Conservation (phyloP, 1,284 basidiomycete species). For the Ganoderma boninense region DNA sequence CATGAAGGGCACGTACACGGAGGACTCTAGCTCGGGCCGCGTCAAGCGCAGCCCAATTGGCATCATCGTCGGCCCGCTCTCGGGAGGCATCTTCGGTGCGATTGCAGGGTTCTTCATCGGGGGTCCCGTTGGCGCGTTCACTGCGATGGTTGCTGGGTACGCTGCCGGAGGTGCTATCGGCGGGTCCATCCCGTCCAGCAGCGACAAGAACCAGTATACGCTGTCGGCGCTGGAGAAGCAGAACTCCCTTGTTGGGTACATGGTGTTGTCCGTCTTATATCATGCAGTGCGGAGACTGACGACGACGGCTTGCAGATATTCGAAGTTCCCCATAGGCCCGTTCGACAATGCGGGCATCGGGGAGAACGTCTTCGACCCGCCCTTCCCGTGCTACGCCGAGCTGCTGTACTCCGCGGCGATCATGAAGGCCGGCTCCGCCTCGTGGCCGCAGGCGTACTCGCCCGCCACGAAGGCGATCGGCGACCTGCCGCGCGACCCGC, state of each 20-base stretch:
- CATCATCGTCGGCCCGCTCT: neutral
- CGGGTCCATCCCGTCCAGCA: neutral
- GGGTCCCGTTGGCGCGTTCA: neutral
- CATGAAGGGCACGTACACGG: conserved; percentile 1
- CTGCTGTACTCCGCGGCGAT: neutral
- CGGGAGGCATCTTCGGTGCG: neutral
- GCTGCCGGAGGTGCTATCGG: neutral
- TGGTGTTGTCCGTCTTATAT: neutral
- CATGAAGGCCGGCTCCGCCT: neutral
- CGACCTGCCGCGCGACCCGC: conserved; percentile 1
- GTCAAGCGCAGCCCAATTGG: neutral
- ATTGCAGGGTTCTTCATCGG: neutral
- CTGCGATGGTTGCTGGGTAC: neutral
- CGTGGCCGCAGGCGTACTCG: neutral
- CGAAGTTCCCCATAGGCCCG: neutral
- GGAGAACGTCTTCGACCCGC: neutral
- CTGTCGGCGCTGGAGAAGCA: neutral
- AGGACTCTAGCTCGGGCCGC: neutral
- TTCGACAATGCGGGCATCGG: neutral
- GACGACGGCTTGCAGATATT: neutral
- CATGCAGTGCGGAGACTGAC: neutral
- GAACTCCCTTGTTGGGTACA: neutral
- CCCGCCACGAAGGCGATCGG: neutral
- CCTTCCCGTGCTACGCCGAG: neutral
- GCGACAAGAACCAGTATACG: neutral